Percentiles rank a stretch among this genome's conserved stretches.
phyloP scores from a whole-genome alignment of 2,329 filamentous ascomycete species.

The Akanthomyces dipterigenus region DNA sequence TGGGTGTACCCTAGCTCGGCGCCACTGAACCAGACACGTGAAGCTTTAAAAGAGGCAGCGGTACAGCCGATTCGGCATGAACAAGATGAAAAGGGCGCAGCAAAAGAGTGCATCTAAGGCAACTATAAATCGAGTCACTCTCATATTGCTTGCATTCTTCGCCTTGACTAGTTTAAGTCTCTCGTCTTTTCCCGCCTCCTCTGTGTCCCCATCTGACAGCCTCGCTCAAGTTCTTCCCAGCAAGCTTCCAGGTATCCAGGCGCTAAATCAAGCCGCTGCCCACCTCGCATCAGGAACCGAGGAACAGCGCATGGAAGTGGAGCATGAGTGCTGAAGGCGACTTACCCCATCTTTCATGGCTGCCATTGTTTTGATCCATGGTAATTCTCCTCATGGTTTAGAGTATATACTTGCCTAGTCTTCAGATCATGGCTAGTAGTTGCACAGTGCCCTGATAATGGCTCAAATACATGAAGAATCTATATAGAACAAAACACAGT shows the following conservation, averaged over 20 bases:
- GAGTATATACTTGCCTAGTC: too few species aligned
- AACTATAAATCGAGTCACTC: too few species aligned
- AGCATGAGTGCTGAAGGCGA: not conserved
- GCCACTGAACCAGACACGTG: not conserved
- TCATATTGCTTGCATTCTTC: not conserved
- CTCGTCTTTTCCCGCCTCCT: not conserved
- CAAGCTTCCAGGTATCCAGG: not conserved
- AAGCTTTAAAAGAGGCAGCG: not conserved
- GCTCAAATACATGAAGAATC: not conserved
- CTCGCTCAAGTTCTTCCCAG: not conserved
- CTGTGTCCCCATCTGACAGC: too few species aligned
- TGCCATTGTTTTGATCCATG: not conserved
- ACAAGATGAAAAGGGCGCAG: not conserved
- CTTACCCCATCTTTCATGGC: not conserved
- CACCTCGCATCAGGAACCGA: not conserved
- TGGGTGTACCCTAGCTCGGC: not conserved
- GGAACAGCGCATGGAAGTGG: slow-evolving; percentile 4
- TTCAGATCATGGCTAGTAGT: not conserved
- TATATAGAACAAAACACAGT: too few species aligned
- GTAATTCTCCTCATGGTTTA: too few species aligned
- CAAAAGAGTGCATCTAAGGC: too few species aligned
- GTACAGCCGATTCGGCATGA: not conserved
- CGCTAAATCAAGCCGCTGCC: not conserved
- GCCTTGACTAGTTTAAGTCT: not conserved
- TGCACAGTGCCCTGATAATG: not conserved